Evolutionary conservation across 345 rosid genomes (phyloP), one percentile per base, ranked within the genome.

Genomic region (Euphorbia peplus): DNA sequence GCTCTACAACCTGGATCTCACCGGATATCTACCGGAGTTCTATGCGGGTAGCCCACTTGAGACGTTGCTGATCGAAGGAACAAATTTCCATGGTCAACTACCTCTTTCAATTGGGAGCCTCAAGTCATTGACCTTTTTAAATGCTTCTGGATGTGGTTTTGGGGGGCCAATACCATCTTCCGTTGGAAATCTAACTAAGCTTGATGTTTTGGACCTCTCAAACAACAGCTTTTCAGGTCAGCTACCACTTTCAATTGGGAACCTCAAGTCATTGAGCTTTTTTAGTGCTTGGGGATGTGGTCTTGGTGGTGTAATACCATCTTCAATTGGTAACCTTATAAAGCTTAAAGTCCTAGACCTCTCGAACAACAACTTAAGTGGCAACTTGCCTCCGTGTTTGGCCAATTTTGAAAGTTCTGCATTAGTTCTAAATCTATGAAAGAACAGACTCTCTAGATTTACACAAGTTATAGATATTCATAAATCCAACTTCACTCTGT

Each of bases 261-360:
- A 57, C 61, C 61, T 57, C 32, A 57, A 28, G 35, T 57, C 37
- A 28, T 28, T 57, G 37, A 57, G 9, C 4, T 9, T 0, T 28
- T 28, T 57, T 26, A 5, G 0, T 13, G 61, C 19, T 0, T 4
- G 39, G 4, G n/a, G 3, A 13, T 57, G 61, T 26, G 0, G 39
- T 57, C 29, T 57, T 29, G 15, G 19, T 8, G 39, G 61, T 0
- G 19, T 3, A 57, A 5, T 75, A 50, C 75, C 75, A 42, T 54
- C 54, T 25, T 66, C 75, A 37, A 70, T 75, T 11, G 74, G 71
- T 6, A 66, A 66, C 22, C 50, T 70, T 22, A 52, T 18, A 3
- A 54, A 59, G 2, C 18, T 72, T 19, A 2, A 19, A 0, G 0
- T 5, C 1, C 39, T 76, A 6, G 21, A 26, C 5, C 60, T 56